A percentile compares a stretch with the other conserved stretches of the same genome.
Conservation (phyloP, 78 protist genomes). For the Protostelium mycophagum region DNA sequence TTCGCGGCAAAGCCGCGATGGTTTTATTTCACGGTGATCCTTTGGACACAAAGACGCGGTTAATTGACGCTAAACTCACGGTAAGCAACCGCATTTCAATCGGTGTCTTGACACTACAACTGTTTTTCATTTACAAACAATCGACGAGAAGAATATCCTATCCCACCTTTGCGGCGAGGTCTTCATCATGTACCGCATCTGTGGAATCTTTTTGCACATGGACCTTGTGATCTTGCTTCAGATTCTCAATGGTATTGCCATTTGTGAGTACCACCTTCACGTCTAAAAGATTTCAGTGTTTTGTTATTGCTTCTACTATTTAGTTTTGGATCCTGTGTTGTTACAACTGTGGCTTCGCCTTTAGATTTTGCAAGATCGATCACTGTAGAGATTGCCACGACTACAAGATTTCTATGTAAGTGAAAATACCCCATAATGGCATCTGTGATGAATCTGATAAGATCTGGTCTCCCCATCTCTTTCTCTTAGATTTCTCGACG, state of each 20-base stretch:
- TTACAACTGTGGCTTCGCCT: too few species aligned
- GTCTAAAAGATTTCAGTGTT: too few species aligned
- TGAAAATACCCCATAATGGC: background rate
- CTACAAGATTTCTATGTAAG: background rate
- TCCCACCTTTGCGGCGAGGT: too few species aligned
- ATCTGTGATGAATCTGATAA: background rate
- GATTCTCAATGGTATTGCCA: background rate
- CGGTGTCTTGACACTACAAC: too few species aligned
- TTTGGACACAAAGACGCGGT: too few species aligned
- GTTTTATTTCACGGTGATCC: too few species aligned
- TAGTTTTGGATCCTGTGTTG: background rate
- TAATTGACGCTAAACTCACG: too few species aligned
- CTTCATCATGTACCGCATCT: background rate
- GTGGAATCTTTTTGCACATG: too few species aligned
- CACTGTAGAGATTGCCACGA: background rate
- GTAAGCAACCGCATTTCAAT: too few species aligned
- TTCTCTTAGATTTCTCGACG: background rate
- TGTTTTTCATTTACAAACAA: background rate
- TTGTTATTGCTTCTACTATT: background rate
- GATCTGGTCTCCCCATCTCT: background rate
- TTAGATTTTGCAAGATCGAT: too few species aligned
- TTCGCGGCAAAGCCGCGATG: too few species aligned
- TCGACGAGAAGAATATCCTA: background rate
- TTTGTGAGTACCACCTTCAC: background rate
- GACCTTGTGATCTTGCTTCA: too few species aligned